Evolutionary conservation across 108 stramenopile species (phyloP), one percentile per base, ranked within the genome.

Genomic region (Nitzschia palea): DNA sequence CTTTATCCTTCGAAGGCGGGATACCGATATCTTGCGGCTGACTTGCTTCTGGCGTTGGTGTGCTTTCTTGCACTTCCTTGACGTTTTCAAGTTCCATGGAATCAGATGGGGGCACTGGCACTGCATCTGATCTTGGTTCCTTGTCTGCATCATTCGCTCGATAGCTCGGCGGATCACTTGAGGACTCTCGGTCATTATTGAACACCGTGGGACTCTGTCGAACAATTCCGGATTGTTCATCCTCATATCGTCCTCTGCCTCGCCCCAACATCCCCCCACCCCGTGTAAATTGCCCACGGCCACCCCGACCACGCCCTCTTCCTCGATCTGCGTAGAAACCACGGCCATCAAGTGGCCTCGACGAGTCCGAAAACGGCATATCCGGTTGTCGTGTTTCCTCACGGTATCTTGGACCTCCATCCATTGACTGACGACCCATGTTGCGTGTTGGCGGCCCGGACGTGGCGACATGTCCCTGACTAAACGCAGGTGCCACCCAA

Each of bases 171-270:
- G n/a, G n/a, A n/a, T n/a, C n/a, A n/a, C n/a, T n/a, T n/a, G n/a
- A n/a, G n/a, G n/a, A n/a, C n/a, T n/a, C n/a, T n/a, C n/a, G n/a
- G n/a, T n/a, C n/a, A n/a, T n/a, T n/a, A n/a, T n/a, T n/a, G n/a
- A n/a, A n/a, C n/a, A n/a, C n/a, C n/a, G n/a, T n/a, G n/a, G n/a
- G n/a, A n/a, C n/a, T n/a, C n/a, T n/a, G n/a, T n/a, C n/a, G n/a
- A n/a, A n/a, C n/a, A n/a, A n/a, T n/a, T 34, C 50, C 48, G 22
- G 28, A 47, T 22, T 25, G 44, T 33, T 58, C 44, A 64, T 23
- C 43, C 9, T 68, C 67, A 31, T 25, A 23, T 45, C 71, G 26
- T 47, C 62, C 62, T 48, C 62, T 15, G 3, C 63, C 63, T 47
- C 55, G 10, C 1, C 71, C 63, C 6, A 30, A 18, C 20, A 40